A percentile compares a stretch with the other conserved stretches of the same genome.
Evolutionary conservation across 1,284 basidiomycete genomes (phyloP).

Genomic region (Ustilago cynodontis): DNA sequence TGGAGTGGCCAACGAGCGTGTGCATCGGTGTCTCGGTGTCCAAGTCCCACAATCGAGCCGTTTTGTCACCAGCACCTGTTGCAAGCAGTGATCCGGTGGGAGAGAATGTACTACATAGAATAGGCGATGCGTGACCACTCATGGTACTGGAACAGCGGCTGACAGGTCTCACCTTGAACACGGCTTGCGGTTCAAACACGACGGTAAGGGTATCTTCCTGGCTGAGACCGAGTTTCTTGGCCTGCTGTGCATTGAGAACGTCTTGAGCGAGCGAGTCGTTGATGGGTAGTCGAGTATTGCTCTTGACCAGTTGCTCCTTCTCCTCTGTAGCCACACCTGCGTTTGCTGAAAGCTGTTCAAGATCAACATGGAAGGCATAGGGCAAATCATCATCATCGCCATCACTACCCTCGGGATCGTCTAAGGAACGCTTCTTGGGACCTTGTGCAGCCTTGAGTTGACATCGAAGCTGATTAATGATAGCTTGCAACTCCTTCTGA

Average conservation of each 20-base stretch:
- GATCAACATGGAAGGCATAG: slow-evolving; percentile 66
- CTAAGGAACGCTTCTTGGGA: slow-evolving; percentile 35
- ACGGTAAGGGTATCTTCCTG: slow-evolving; percentile 66
- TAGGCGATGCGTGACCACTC: slow-evolving; percentile 85
- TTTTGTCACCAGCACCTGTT: slow-evolving; percentile 95
- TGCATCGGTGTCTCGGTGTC: slow-evolving; percentile 92
- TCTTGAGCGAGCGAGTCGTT: slow-evolving; percentile 59
- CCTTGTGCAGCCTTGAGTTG: slow-evolving; percentile 49
- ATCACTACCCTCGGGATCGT: slow-evolving; percentile 42
- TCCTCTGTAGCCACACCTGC: slow-evolving; percentile 15
- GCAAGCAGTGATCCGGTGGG: slow-evolving; percentile 90
- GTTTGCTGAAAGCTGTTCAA: slow-evolving; percentile 42
- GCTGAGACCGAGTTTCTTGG: slow-evolving; percentile 64
- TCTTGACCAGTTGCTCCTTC: slow-evolving; percentile 40
- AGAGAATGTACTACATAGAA: slow-evolving; percentile 93
- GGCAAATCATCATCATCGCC: slow-evolving; percentile 68
- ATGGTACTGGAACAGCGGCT: slow-evolving; percentile 92
- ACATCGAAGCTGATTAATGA: slow-evolving; percentile 64
- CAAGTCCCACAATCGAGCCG: slow-evolving; percentile 93
- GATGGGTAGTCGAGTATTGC: slow-evolving; percentile 59
- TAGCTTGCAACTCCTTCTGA: slow-evolving; percentile 60
- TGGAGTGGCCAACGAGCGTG: slow-evolving; percentile 86
- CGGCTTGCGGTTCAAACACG: slow-evolving; percentile 81
- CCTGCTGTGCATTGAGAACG: slow-evolving; percentile 55
- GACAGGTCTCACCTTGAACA: slow-evolving; percentile 92